Base-by-base conservation (phyloP, 2,329 filamentous ascomycete species). In the Alternaria ventricosa region DNA sequence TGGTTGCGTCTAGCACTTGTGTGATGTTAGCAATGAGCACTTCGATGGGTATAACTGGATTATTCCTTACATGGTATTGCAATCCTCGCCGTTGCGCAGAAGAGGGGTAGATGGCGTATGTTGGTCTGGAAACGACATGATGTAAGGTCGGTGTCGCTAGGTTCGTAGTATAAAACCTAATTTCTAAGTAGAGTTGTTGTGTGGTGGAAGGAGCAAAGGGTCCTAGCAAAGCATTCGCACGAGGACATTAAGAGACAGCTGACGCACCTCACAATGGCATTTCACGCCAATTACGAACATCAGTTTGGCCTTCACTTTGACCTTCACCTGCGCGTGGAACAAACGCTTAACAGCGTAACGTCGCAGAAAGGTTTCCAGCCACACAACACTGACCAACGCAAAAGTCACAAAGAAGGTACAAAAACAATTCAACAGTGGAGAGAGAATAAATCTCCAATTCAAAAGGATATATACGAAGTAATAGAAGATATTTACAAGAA, bases 401-500 rank as follows among this genome's bases (percentile, higher is more conserved):
- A 36, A 41, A 4, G 36, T 41, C 36, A 36, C 8, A 23, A 53
- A n/a, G 13, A 6, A 53, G 5, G 20, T 7, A 53, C 49, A 18
- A 10, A n/a, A 8, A 25, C 12, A 15, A 1, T 23, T 41, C 49
- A 15, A 15, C 12, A 25, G 3, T 55, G 36, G 53, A 55, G 15
- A 9, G 41, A 20, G 15, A 23, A 55, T 10, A 44, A 44, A 44
- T 18, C 22, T 55, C 33, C 36, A 28, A 44, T 36, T 53, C 20
- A 4, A 44, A 55, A 11, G 10, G 36, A 44, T 44, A 44, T 55
- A n/a, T 44, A 55, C 53, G 33, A 44, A 55, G 33, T 25, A 7
- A 44, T 44, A 44, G 12, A 44, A 44, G 30, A 5, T 55, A 55
- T 55, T 41, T 55, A 55, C 53, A 55, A 55, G 36, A 55, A 55